Percentiles rank a stretch among this genome's conserved stretches.
These are phyloP conservation scores for Ustilago xerochloae DNA, from an alignment of 1,284 basidiomycete genomes.

Conservation along the genomic window DNA sequence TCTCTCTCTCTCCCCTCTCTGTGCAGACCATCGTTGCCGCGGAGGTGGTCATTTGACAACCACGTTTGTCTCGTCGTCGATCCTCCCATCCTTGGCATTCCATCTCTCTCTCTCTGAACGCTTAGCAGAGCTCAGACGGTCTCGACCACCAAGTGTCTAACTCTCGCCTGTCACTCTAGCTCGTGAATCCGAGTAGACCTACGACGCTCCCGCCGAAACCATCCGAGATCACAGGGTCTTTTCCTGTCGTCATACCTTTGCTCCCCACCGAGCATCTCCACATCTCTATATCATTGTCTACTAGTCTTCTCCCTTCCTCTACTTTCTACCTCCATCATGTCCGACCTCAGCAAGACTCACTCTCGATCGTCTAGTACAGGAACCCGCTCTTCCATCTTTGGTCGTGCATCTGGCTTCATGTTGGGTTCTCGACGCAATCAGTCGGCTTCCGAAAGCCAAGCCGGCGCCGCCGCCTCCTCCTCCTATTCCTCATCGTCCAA, in stretches of 20 bases:
- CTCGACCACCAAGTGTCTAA: neutral
- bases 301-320: neutral
- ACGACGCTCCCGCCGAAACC: neutral
- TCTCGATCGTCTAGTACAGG: constrained; percentile 40
- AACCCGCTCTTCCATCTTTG: constrained; percentile 37
- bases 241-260: neutral
- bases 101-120: neutral
- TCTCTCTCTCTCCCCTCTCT: too few relatives aligned
- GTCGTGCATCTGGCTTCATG: constrained; percentile 43
- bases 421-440: constrained; percentile 32
- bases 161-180: neutral
- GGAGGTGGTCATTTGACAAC: neutral
- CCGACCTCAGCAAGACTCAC: constrained; percentile 28
- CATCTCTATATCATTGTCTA: neutral
- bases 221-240: constrained; percentile 13
- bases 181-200: neutral
- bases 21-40: neutral
- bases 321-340: constrained; percentile 31
- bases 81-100: neutral
- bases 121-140: neutral
- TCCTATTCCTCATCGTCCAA: too few relatives aligned
- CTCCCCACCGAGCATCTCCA: neutral
- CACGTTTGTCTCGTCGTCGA: constrained; percentile 1
- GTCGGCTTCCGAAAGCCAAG: constrained; percentile 22
- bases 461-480: constrained; percentile 7